Evolutionary conservation across 2,329 filamentous ascomycete genomes (phyloP).

Genomic region (Fusarium subglutinans): DNA sequence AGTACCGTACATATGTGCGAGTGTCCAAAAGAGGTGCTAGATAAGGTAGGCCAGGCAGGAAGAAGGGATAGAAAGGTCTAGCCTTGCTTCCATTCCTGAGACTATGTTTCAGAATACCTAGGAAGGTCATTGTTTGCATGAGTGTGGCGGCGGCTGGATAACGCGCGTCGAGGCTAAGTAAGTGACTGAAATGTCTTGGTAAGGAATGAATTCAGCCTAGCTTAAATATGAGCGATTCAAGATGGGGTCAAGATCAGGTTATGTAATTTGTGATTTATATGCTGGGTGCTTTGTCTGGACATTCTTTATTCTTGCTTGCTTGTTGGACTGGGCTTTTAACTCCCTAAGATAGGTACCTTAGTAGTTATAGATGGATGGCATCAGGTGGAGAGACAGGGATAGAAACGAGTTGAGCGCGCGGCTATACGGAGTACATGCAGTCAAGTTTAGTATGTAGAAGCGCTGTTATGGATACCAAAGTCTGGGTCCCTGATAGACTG

Average conservation of each 20-base stretch:
- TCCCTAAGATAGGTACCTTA: neutral
- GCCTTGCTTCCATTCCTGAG: slow-evolving; percentile 12
- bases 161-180: slow-evolving; percentile 26
- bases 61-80: slow-evolving; percentile 16
- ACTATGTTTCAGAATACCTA: slow-evolving; percentile 25
- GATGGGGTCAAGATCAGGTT: neutral
- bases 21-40: neutral
- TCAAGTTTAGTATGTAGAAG: neutral
- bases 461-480: neutral
- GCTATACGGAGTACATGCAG: neutral
- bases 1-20: neutral
- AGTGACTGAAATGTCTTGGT: slow-evolving; percentile 18
- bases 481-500: neutral
- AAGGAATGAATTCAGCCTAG: slow-evolving; percentile 25
- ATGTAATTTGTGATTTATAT: neutral
- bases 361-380: neutral
- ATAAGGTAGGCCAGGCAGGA: neutral
- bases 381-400: neutral
- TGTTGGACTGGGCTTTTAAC: neutral
- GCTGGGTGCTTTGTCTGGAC: slow-evolving; percentile 9
- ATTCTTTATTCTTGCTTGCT: slow-evolving; percentile 2
- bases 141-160: slow-evolving; percentile 22
- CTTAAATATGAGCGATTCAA: neutral
- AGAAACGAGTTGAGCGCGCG: slow-evolving; percentile 14
- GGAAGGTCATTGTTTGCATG: slow-evolving; percentile 14